A percentile compares a stretch with the other conserved stretches of the same genome.
Evolutionary conservation across 192 early-diverging fungal genomes (phyloP).

Genomic region (Backusella morwellensis): DNA sequence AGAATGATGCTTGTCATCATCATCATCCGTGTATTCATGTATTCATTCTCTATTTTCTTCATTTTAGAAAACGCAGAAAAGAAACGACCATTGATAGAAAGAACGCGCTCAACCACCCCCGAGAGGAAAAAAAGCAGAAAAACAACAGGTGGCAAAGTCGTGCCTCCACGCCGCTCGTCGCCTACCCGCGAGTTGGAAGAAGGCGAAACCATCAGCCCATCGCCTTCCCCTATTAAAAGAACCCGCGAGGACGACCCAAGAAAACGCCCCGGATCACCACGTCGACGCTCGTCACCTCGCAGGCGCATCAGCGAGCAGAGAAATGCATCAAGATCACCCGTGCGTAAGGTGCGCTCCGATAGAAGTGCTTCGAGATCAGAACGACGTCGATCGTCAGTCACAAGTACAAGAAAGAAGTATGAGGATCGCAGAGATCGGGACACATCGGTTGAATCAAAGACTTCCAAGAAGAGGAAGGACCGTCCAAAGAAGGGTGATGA

Average conservation of each 20-base stretch:
- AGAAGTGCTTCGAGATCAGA: background rate
- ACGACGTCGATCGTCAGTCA: background rate
- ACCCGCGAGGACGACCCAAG: background rate
- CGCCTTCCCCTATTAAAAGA: constrained; percentile 14
- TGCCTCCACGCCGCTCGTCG: background rate
- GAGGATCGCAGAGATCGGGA: background rate
- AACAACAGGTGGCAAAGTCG: background rate
- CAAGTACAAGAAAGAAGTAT: background rate
- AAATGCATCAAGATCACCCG: background rate
- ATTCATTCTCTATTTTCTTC: background rate
- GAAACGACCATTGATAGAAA: background rate
- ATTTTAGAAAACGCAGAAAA: background rate
- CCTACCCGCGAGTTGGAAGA: constrained; percentile 20
- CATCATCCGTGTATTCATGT: no score
- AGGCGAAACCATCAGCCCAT: constrained; percentile 28
- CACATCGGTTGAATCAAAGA: background rate
- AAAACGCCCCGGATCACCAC: background rate
- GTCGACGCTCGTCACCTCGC: background rate
- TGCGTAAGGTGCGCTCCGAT: background rate
- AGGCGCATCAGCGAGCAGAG: background rate
- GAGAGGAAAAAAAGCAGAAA: background rate
- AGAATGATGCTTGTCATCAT: no score
- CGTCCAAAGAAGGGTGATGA: background rate
- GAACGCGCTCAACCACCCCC: background rate
- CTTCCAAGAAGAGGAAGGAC: background rate